Evolutionary conservation across 805 yeast species (phyloP).

Genomic region (Saccharomycopsis schoenii): DNA sequence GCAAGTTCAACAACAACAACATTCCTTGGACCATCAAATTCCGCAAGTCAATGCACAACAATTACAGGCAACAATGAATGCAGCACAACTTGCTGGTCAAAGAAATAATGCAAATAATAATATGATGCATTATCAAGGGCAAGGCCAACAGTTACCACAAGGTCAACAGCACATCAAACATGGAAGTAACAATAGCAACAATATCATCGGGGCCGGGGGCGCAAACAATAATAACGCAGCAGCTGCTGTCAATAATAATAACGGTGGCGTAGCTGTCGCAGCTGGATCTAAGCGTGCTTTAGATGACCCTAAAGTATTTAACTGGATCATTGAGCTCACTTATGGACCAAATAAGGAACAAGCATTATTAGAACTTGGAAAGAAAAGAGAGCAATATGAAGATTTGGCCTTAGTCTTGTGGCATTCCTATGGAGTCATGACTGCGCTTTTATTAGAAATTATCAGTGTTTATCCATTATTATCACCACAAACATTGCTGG

Average conservation of each 20-base stretch:
- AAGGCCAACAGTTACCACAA: constrained; percentile 15
- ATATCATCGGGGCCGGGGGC: constrained; percentile 4
- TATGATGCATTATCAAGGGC: constrained; percentile 12
- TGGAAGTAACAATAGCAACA: constrained; percentile 20
- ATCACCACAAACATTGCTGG: constrained; percentile 77
- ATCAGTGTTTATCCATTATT: constrained; percentile 82
- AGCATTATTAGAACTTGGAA: constrained; percentile 84
- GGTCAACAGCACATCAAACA: constrained; percentile 5
- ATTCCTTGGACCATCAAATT: constrained; percentile 1
- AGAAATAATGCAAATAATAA: constrained; percentile 4
- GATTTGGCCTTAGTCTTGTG: constrained; percentile 88
- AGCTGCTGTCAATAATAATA: background rate
- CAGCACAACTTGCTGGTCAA: constrained; percentile 19
- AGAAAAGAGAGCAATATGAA: constrained; percentile 89
- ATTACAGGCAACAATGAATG: constrained; percentile 18
- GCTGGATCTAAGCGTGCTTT: constrained; percentile 32
- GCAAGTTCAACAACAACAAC: constrained; percentile 10
- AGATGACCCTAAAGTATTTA: constrained; percentile 75
- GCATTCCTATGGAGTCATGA: constrained; percentile 96
- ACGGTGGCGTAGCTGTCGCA: constrained; percentile 11
- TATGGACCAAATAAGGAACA: constrained; percentile 89
- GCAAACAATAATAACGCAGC: background rate
- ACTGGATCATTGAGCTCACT: constrained; percentile 83
- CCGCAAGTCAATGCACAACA: constrained; percentile 16
- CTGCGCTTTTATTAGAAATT: constrained; percentile 81